Base-by-base conservation (phyloP, 202 grass and related monocot genomes). In the Panicum virgatum region DNA sequence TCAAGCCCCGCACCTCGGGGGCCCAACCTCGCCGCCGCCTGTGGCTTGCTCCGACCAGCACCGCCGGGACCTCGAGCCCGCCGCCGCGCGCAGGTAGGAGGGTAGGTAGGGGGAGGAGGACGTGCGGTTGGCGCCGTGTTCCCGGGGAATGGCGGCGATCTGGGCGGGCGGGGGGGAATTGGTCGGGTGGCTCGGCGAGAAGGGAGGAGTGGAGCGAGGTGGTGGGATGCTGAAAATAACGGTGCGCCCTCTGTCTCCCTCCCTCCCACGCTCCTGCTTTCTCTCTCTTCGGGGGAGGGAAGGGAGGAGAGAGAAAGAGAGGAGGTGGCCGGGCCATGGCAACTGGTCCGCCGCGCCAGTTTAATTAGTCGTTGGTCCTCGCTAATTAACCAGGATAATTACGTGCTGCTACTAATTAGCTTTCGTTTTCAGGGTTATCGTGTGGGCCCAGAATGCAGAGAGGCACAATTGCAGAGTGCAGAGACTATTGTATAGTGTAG, bases 101-200 rank as follows among this genome's bases (percentile, higher is more conserved):
- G 32, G 9, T 14, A 34, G 22, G 40, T 6, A 25, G 60, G 19
- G 39, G 26, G 18, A 27, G n/a, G n/a, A n/a, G 47, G 13, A 23
- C 48, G 57, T 67, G 66, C 20, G 37, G 0, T 40, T 13, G 63
- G 67, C 75, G 80, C 87, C 62, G 77, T 78, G 48, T 60, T 34
- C 73, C 57, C 46, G 79, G 67, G 62, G 34, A 78, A 77, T 76
- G 88, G 83, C 78, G 82, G 87, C 61, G 82, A 87, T 84, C 82
- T 70, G 85, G 79, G 86, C 42, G 57, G 61, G 47, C 47, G 46
- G 38, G 50, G 46, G 37, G 50, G 67, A 79, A 68, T 73, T 38
- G 88, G 79, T 83, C 79, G 84, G 84, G 62, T 80, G 79, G 88
- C 88, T 86, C 88, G 80, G 68, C 88, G 80, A 90, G 84, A 70